Base-by-base conservation (phyloP, 2,329 filamentous ascomycete genomes). In the Fusarium staphyleae region DNA sequence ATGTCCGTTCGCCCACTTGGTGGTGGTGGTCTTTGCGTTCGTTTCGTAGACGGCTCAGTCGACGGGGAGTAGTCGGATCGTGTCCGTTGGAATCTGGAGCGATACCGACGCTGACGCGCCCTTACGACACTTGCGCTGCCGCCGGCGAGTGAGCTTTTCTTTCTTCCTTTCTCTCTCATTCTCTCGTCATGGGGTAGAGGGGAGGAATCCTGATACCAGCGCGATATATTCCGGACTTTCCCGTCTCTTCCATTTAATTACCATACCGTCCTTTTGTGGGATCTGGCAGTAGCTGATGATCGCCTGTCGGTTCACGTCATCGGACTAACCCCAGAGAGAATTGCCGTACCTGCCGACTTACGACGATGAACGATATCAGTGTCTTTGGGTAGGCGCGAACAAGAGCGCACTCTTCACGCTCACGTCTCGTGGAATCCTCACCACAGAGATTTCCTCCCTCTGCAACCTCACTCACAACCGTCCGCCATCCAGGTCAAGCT, bases 31-130 rank as follows among this genome's bases (percentile, higher is more conserved):
- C 34, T 47, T 19, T 47, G 44, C 34, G 29, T 39, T 45, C 48
- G 33, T 45, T 45, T 48, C 19, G 39, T 30, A 24, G 39, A 44
- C 39, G 30, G 39, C 44, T 30, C 39, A 36, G 19, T 30, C 19
- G 49, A 42, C 32, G 18, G 39, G 43, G 37, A 24, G 28, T 33
- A 39, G 37, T 22, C 36, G 50, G 50, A 49, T 19, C 37, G 50
- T 33, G 15, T 29, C 45, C 30, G 50, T 44, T 40, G 22, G 32
- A 48, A 49, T 49, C 40, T 57, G 48, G 53, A 54, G 54, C 34
- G 30, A 54, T 55, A 39, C 36, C 33, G 18, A 40, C 15, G 30
- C 29, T 48, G 51, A 40, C 29, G 28, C 35, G 28, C 35, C 35
- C 49, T 29, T 40, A 28, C 30, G 48, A 51, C 48, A 41, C 43